Evolutionary conservation across 2,329 filamentous ascomycete genomes (phyloP).

Genomic region (Neoscytalidium dimidiatum): DNA sequence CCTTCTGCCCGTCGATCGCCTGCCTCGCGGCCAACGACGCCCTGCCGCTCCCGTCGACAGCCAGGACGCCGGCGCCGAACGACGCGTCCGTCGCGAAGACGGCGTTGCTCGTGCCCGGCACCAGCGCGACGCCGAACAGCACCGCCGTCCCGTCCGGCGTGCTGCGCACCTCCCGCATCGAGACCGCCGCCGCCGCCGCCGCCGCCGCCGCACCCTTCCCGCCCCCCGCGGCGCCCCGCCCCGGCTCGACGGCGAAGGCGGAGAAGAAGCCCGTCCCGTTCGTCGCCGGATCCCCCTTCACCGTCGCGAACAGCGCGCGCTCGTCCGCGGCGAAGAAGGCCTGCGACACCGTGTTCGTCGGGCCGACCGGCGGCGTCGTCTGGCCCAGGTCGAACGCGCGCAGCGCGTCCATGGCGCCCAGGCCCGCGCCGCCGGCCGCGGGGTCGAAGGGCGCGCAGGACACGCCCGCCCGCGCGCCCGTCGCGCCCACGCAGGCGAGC

Average conservation of each 20-base stretch:
- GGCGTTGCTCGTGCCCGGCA: slow-evolving; percentile 45
- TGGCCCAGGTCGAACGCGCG: slow-evolving; percentile 54
- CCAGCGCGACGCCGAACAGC: slow-evolving; percentile 55
- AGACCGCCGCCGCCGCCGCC: slow-evolving; percentile 17
- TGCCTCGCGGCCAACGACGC: slow-evolving; percentile 39
- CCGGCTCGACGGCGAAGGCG: slow-evolving; percentile 48
- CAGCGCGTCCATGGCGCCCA: slow-evolving; percentile 37
- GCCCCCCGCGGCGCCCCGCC: background rate
- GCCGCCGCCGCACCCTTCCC: background rate
- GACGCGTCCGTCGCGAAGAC: slow-evolving; percentile 61
- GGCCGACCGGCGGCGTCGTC: slow-evolving; percentile 59
- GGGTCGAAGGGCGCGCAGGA: slow-evolving; percentile 37
- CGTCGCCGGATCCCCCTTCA: slow-evolving; percentile 59
- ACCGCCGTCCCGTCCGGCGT: slow-evolving; percentile 58
- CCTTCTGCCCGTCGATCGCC: slow-evolving; percentile 53
- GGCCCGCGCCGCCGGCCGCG: slow-evolving; percentile 29
- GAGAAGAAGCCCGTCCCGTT: slow-evolving; percentile 62
- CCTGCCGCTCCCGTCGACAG: slow-evolving; percentile 37
- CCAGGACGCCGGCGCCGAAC: slow-evolving; percentile 57
- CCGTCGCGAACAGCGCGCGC: slow-evolving; percentile 54
- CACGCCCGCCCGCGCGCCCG: slow-evolving; percentile 38
- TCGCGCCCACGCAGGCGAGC: slow-evolving; percentile 41
- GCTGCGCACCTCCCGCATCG: slow-evolving; percentile 31
- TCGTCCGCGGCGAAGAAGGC: slow-evolving; percentile 61
- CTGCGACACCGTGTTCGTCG: slow-evolving; percentile 61